Percentiles rank a stretch among this genome's conserved stretches.
Conservation (phyloP, 2,329 filamentous ascomycete species). For the Neonectria coccinea region DNA sequence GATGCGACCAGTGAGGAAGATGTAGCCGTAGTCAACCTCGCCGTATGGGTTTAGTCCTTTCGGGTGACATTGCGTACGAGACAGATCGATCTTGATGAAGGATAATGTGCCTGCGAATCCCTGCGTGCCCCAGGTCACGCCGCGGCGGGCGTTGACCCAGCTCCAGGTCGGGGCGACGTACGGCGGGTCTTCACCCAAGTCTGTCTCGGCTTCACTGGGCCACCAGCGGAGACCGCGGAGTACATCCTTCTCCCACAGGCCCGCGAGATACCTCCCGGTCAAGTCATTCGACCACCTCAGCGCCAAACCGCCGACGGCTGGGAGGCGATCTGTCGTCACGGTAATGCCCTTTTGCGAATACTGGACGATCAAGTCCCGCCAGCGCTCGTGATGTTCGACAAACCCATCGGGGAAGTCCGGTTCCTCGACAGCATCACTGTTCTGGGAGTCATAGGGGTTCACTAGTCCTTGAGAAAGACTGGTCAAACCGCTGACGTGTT, state of each 20-base stretch:
- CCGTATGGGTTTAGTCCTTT: conserved; percentile 33
- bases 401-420: conserved; percentile 15
- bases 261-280: conserved; percentile 42
- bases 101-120: conserved; percentile 25
- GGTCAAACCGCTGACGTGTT: conserved; percentile 28
- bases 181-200: not conserved
- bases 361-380: conserved; percentile 41
- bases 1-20: conserved; percentile 36
- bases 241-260: conserved; percentile 41
- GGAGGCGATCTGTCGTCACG: conserved; percentile 36
- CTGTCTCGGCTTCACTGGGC: conserved; percentile 23
- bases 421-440: not conserved
- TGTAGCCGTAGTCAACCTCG: conserved; percentile 32
- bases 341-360: conserved; percentile 42
- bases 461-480: conserved; percentile 1
- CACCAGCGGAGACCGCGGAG: conserved; percentile 37
- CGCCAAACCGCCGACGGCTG: conserved; percentile 43
- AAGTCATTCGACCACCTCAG: conserved; percentile 31
- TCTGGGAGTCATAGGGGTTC: not conserved
- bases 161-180: conserved; percentile 44
- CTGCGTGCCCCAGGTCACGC: conserved; percentile 37
- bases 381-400: conserved; percentile 34
- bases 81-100: conserved; percentile 28
- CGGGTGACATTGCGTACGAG: conserved; percentile 27
- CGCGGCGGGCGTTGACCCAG: conserved; percentile 41